Conservation (phyloP, 495 filamentous ascomycete species). For the Penicillium salamii region DNA sequence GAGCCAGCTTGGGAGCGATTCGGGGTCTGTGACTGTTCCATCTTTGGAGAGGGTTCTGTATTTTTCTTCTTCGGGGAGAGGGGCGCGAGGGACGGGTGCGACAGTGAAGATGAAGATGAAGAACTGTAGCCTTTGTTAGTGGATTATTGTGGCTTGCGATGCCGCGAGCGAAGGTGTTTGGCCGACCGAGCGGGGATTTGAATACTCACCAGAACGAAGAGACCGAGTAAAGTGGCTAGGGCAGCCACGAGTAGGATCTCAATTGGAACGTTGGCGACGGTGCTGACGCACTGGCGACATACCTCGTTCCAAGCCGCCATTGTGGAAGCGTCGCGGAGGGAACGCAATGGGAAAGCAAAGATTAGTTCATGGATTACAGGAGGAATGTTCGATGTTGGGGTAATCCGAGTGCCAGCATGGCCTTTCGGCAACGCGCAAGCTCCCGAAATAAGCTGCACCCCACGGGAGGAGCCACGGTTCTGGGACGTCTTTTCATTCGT, state of each 20-base stretch:
- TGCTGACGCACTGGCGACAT: conserved; percentile 35
- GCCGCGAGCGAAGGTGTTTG: not conserved
- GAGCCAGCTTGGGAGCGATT: conserved; percentile 79
- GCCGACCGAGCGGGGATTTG: not conserved
- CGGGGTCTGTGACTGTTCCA: conserved; percentile 55
- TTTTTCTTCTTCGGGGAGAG: conserved; percentile 77
- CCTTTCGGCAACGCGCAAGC: conserved; percentile 36
- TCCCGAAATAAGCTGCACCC: conserved; percentile 15
- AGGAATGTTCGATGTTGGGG: conserved; percentile 5
- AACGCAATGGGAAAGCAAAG: conserved; percentile 19
- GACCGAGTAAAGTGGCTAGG: conserved; percentile 28
- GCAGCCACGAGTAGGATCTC: conserved; percentile 29
- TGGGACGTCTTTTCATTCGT: too few relatives aligned
- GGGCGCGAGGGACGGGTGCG: conserved; percentile 75
- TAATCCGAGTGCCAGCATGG: conserved; percentile 38
- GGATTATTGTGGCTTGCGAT: not conserved
- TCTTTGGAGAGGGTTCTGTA: conserved; percentile 71
- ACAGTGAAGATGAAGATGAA: conserved; percentile 69
- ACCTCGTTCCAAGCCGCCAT: conserved; percentile 36
- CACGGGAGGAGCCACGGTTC: conserved; percentile 6
- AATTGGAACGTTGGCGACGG: conserved; percentile 28
- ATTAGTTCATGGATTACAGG: conserved; percentile 32
- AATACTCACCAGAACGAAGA: conserved; percentile 38
- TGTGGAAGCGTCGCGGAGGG: conserved; percentile 10
- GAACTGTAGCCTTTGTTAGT: conserved; percentile 44